Percentiles rank a stretch among this genome's conserved stretches.
phyloP scores from a whole-genome alignment of 345 rosid species.

The Balakata baccata region DNA sequence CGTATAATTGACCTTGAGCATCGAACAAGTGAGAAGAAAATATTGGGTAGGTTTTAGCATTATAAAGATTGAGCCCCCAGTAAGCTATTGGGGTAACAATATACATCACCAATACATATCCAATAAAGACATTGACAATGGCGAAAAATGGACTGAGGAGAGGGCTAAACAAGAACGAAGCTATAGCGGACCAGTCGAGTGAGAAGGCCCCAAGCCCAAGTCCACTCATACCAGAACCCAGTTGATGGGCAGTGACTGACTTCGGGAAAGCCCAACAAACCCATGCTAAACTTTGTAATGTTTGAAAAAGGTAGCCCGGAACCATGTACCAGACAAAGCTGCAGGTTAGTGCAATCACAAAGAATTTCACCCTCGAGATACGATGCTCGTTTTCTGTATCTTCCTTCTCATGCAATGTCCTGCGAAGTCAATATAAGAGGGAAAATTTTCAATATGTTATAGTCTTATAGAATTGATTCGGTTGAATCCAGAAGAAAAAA shows the following conservation, averaged over 20 bases:
- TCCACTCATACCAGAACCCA: conserved; percentile 43
- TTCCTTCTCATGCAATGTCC: conserved; percentile 44
- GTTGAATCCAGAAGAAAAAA: no score
- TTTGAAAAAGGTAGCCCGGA: conserved; percentile 42
- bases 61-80: conserved; percentile 35
- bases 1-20: conserved; percentile 18
- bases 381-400: conserved; percentile 5
- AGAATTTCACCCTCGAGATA: conserved; percentile 38
- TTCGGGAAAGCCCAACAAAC: conserved; percentile 41
- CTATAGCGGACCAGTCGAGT: conserved; percentile 41
- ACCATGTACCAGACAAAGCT: conserved; percentile 40
- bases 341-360: conserved; percentile 32
- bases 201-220: conserved; percentile 40
- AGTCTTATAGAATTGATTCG: no score
- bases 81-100: conserved; percentile 32
- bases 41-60: conserved; percentile 36
- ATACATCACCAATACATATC: conserved; percentile 33
- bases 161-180: conserved; percentile 39
- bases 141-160: conserved; percentile 42
- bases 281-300: conserved; percentile 38
- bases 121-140: conserved; percentile 38
- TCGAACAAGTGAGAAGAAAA: conserved; percentile 39
- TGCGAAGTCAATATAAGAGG: conserved; percentile 1
- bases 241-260: conserved; percentile 41
- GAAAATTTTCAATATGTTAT: no score